Evolutionary conservation across 2,329 filamentous ascomycete genomes (phyloP).

Genomic region (Fusarium falciforme): DNA sequence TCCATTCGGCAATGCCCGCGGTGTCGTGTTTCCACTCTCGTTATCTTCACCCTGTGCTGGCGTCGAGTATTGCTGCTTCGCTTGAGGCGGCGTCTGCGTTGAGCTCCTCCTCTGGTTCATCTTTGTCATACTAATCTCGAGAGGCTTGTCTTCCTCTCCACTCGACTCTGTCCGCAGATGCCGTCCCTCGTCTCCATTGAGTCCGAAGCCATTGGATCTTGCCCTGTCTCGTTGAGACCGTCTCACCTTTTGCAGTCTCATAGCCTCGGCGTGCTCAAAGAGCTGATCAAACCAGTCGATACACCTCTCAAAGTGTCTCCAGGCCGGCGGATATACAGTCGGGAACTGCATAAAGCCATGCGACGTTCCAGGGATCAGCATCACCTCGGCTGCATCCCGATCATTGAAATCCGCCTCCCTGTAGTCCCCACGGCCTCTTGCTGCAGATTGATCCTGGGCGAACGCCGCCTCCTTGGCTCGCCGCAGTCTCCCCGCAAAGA

Average conservation of each 20-base stretch:
- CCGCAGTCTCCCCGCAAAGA: constrained; percentile 90
- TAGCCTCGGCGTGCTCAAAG: constrained; percentile 66
- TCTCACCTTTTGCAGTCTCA: constrained; percentile 46
- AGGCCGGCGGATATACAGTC: constrained; percentile 86
- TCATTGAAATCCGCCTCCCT: constrained; percentile 54
- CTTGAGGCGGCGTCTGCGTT: constrained; percentile 28
- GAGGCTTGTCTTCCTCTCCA: constrained; percentile 81
- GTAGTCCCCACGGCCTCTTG: constrained; percentile 10
- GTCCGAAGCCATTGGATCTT: constrained; percentile 19
- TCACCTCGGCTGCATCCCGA: constrained; percentile 71
- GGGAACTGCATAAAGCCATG: constrained; percentile 97
- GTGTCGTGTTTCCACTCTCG: constrained; percentile 33
- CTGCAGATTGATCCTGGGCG: constrained; percentile 19
- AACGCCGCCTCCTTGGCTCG: constrained; percentile 74
- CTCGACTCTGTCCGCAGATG: constrained; percentile 67
- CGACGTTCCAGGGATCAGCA: constrained; percentile 86
- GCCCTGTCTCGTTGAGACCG: constrained; percentile 12
- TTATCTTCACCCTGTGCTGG: constrained; percentile 24
- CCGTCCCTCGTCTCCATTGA: constrained; percentile 42
- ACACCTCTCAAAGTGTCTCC: constrained; percentile 85
- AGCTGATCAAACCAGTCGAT: constrained; percentile 85
- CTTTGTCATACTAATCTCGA: constrained; percentile 81
- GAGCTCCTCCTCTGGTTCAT: constrained; percentile 51
- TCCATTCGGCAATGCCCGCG: constrained; percentile 23
- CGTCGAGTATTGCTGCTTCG: constrained; percentile 14